Conservation (phyloP, 2,329 filamentous ascomycete species). For the Orbilia oligospora region DNA sequence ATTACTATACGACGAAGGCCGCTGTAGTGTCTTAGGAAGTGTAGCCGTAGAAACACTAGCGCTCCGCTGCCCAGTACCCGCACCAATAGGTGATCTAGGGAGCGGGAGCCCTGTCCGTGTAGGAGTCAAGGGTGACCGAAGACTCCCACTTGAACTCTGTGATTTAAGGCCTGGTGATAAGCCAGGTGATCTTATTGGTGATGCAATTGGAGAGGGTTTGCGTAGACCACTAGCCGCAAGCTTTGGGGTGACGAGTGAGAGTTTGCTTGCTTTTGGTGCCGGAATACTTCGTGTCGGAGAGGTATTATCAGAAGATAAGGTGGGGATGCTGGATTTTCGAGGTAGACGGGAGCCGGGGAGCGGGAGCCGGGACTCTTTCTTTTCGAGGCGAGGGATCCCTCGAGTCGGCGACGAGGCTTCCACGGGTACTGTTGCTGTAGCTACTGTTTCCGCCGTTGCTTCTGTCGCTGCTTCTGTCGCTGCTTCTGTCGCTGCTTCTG, state of each 20-base stretch:
- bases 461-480: neutral
- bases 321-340: conserved; percentile 44
- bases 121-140: conserved; percentile 24
- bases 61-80: conserved; percentile 23
- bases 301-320: conserved; percentile 3
- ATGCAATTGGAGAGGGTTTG: conserved; percentile 35
- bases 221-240: conserved; percentile 14
- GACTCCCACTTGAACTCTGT: conserved; percentile 40
- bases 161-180: conserved; percentile 38
- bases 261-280: conserved; percentile 10
- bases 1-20: conserved; percentile 21
- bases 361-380: conserved; percentile 46
- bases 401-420: conserved; percentile 12
- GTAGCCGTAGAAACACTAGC: conserved; percentile 21
- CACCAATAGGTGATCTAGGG: conserved; percentile 34
- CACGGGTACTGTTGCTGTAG: neutral
- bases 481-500: neutral
- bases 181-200: conserved; percentile 33
- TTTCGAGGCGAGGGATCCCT: conserved; percentile 29
- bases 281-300: conserved; percentile 1
- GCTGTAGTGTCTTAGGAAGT: conserved; percentile 17
- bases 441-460: neutral
- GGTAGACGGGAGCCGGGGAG: conserved; percentile 49
- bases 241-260: conserved; percentile 35
- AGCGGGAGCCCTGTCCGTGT: conserved; percentile 43